Conservation (phyloP, 345 rosid genomes). For the Eucalyptus sp. region DNA sequence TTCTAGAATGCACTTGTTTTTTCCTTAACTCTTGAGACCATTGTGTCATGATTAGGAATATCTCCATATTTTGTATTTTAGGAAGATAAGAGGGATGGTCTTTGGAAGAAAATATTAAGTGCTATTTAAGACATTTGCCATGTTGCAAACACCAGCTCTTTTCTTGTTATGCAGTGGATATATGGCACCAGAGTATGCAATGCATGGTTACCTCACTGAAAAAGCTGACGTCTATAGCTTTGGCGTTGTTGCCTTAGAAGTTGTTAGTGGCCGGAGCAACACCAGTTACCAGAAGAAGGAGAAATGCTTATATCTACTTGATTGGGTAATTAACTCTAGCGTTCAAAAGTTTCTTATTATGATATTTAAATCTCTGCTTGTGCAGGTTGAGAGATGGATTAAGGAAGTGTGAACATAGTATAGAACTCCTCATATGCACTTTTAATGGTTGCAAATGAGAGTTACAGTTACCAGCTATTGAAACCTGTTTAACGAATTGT, state of each 20-base stretch:
- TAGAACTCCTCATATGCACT: neutral
- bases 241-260: constrained; percentile 15
- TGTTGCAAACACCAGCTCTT: neutral
- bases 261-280: constrained; percentile 9
- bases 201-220: constrained; percentile 14
- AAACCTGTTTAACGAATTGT: neutral
- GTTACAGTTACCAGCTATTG: neutral
- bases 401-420: neutral
- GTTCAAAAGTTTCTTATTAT: neutral
- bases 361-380: neutral
- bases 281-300: neutral
- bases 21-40: neutral
- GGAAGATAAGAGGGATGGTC: neutral
- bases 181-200: constrained; percentile 34
- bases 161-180: constrained; percentile 7
- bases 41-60: neutral
- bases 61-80: neutral
- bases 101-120: neutral
- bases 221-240: constrained; percentile 24
- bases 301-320: constrained; percentile 4
- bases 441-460: neutral
- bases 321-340: constrained; percentile 5
- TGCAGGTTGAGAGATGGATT: neutral
- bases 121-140: neutral
- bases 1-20: neutral